Evolutionary conservation across 495 filamentous ascomycete species (phyloP).

Genomic region (Aspergillus olivimuriae): DNA sequence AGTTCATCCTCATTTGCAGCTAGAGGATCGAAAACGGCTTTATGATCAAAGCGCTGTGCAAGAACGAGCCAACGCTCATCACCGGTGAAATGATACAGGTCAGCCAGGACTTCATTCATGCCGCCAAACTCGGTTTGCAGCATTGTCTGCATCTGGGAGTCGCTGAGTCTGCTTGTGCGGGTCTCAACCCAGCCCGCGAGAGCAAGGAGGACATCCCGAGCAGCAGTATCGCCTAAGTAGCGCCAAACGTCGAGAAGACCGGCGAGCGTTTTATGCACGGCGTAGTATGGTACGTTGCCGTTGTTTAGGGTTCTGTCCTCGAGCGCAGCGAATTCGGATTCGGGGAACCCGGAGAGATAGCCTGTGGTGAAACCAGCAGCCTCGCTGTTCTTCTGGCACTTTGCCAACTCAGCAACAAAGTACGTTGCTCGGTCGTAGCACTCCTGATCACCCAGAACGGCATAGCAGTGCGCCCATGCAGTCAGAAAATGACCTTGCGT

Average conservation of each 20-base stretch:
- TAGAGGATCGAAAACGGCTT: neutral
- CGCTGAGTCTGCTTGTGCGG: neutral
- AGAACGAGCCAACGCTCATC: neutral
- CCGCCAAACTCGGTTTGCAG: neutral
- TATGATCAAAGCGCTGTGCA: neutral
- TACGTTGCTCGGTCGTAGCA: neutral
- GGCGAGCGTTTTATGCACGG: neutral
- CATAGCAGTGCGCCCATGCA: conserved; percentile 1
- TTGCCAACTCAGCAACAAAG: neutral
- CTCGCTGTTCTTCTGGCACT: neutral
- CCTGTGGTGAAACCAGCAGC: neutral
- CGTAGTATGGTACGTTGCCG: conserved; percentile 2
- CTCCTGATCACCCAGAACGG: neutral
- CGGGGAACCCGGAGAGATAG: conserved; percentile 1
- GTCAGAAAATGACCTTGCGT: neutral
- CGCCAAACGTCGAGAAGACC: conserved; percentile 1
- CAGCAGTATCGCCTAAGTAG: neutral
- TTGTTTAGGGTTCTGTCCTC: neutral
- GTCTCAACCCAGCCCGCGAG: conserved; percentile 1
- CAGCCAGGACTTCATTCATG: neutral
- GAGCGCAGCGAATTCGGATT: neutral
- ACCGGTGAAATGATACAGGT: neutral
- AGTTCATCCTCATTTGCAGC: neutral
- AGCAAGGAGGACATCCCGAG: neutral
- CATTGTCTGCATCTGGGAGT: neutral